Base-by-base conservation (phyloP, 176 grass and related monocot genomes). In the Paspalum vaginatum region DNA sequence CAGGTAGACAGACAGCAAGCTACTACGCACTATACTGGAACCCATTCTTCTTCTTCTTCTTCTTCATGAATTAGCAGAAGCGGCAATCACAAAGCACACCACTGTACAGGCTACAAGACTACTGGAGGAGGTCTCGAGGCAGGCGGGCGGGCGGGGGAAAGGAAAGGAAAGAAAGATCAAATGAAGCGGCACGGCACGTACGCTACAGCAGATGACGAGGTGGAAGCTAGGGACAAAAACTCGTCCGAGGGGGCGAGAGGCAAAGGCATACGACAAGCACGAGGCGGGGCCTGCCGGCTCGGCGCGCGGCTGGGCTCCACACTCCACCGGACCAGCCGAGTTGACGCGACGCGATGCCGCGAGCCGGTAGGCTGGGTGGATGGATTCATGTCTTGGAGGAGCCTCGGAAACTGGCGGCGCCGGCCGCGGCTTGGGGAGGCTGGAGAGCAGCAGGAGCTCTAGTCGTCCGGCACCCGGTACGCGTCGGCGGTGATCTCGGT, bases 401-500 rank as follows among this genome's bases (percentile, higher is more conserved):
- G 56, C 26, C 40, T 44, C 8, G 13, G 6, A 21, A 53, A 51
- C 41, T 67, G 55, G 83, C 83, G 54, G 65, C 65, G 83, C 55
- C 55, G 48, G 32, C 57, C 0, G n/a, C n/a, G n/a, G n/a, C n/a
- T n/a, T n/a, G n/a, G 13, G 50, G 12, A 8, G 39, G 59, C 68
- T 25, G 54, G 49, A 32, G 21, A 20, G 14, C 2, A 2, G 63
- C 61, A n/a, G 42, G 59, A 39, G 58, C 26, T 74, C 63, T 84
- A 79, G 7, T 78, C 73, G 25, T 86, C 90, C 41, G 83, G 75
- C 79, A 91, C 90, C 52, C 84, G 86, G 83, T 97, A 97, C 47
- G 76, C 68, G 86, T 97, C 91, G 69, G 88, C 73, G 66, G 86
- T 97, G 75, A 97, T 66, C 64, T 97, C 91, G 17, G 88, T 74